Base-by-base conservation (phyloP, 108 stramenopile species). In the Pseudonitzschia multiseries region DNA sequence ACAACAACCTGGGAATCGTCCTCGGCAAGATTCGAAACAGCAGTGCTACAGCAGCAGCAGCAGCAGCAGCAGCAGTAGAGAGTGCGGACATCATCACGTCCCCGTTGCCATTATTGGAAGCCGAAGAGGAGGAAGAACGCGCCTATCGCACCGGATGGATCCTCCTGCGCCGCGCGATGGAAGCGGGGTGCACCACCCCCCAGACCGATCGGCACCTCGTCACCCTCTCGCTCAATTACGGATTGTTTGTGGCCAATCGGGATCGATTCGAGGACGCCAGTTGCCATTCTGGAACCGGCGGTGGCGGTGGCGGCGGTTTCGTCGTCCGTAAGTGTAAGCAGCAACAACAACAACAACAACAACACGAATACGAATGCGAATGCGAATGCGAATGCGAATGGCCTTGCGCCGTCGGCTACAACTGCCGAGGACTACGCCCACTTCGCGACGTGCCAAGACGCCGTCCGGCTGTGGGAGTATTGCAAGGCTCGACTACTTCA, bases 1-100 rank as follows among this genome's bases (percentile, higher is more conserved):
- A 76, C 67, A 87, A 89, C 67, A 89, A 89, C 61, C 69, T 84
- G 48, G 85, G 82, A 20, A 59, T 87, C 14, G 71, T 81, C 27
- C 64, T 82, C 51, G 84, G 78, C 51, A 72, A 50, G 22, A 65
- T 79, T 43, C 31, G 72, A 13, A 33, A 15, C 27, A 40, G 22
- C 54, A 62, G 21, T 33, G 12, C 9, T 21, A 9, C 57, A 3
- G 32, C n/a, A 59, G 31, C 29, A 33, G 36, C 33, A 22, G 41
- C 8, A 33, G n/a, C n/a, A n/a, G n/a, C n/a, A n/a, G n/a, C n/a
- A n/a, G n/a, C n/a, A n/a, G n/a, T n/a, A n/a, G n/a, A n/a, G n/a
- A n/a, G n/a, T n/a, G n/a, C n/a, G n/a, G n/a, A n/a, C n/a, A n/a
- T n/a, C n/a, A n/a, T n/a, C n/a, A n/a, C n/a, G n/a, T n/a, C n/a